A percentile compares a stretch with the other conserved stretches of the same genome.
Evolutionary conservation across 1,139 yeast genomes (phyloP).

Genomic region (Saccharomyces hybrid): DNA sequence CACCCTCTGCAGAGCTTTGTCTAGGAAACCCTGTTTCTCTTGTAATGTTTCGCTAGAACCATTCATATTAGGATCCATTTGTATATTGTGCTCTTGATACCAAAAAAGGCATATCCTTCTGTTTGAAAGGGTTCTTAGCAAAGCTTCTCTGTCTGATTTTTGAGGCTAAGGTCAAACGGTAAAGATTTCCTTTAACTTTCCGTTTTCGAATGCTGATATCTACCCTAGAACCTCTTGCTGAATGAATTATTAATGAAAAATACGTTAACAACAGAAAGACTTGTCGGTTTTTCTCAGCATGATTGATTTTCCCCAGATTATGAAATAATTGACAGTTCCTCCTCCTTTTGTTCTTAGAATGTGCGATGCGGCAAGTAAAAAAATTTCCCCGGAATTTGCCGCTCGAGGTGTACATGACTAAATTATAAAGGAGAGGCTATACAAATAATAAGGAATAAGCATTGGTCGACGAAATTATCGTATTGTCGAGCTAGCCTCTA

Average conservation of each 20-base stretch:
- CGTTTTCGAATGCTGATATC: background rate
- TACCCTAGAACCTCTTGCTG: background rate
- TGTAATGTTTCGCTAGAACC: conserved; percentile 7
- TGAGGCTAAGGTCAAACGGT: background rate
- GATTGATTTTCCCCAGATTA: background rate
- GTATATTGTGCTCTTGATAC: background rate
- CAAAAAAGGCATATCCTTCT: background rate
- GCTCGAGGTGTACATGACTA: background rate
- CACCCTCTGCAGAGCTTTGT: conserved; percentile 13
- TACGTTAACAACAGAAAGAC: too few relatives aligned
- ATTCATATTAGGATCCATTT: conserved; percentile 7
- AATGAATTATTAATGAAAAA: background rate
- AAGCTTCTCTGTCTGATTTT: background rate
- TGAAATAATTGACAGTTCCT: background rate
- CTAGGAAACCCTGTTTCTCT: conserved; percentile 12
- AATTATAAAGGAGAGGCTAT: background rate
- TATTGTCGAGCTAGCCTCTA: background rate
- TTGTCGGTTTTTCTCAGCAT: background rate
- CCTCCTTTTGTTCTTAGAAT: background rate
- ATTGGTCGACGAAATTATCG: background rate
- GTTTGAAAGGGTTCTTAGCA: background rate
- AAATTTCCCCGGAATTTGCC: background rate
- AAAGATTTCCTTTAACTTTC: background rate
- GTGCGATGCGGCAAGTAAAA: background rate
- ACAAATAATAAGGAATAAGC: background rate